Base-by-base conservation (phyloP, 768 basidiomycete species). In the Lepiota subincarnata region DNA sequence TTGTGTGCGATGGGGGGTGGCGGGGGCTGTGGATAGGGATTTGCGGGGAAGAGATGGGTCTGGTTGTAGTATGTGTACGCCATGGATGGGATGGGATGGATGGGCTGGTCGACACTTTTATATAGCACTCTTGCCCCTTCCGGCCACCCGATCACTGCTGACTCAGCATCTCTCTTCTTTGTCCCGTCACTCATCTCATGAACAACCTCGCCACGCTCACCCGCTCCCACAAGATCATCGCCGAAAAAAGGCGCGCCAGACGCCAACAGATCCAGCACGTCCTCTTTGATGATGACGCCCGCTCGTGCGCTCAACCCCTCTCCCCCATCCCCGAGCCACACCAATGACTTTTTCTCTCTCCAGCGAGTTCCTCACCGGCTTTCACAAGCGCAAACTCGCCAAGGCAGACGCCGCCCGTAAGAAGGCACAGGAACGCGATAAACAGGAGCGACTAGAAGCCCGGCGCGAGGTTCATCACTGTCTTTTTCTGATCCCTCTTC, bases 311-410 rank as follows among this genome's bases (percentile, higher is more conserved):
- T 44, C 40, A 36, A 42, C 35, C 42, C 31, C 18, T 11, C 49
- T 43, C 57, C 20, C 52, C 43, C 55, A 11, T n/a, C n/a, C n/a
- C n/a, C n/a, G n/a, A n/a, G n/a, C n/a, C n/a, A n/a, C n/a, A n/a
- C n/a, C n/a, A n/a, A n/a, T n/a, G n/a, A n/a, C n/a, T n/a, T n/a
- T n/a, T n/a, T n/a, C 24, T 5, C 24, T 24, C 24, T 5, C 37
- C 61, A 95, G 93, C 64, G 87, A 95, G 55, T 97, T 89, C 70
- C 72, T 97, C 65, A 95, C 92, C 14, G 94, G 94, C 22, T 97
- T 97, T 67, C 87, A 89, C 67, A 95, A 95, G 70, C 83, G 94
- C 61, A 97, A 96, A 70, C 70, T 92, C 47, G 86, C 84, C 55
- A 91, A 88, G 66, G 79, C 83, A 58, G 90, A 95, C 60, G 86